These are phyloP conservation scores for Trebouxiophyceae sp. DNA, from an alignment of 163 green algal species.

Conservation along the genomic window DNA sequence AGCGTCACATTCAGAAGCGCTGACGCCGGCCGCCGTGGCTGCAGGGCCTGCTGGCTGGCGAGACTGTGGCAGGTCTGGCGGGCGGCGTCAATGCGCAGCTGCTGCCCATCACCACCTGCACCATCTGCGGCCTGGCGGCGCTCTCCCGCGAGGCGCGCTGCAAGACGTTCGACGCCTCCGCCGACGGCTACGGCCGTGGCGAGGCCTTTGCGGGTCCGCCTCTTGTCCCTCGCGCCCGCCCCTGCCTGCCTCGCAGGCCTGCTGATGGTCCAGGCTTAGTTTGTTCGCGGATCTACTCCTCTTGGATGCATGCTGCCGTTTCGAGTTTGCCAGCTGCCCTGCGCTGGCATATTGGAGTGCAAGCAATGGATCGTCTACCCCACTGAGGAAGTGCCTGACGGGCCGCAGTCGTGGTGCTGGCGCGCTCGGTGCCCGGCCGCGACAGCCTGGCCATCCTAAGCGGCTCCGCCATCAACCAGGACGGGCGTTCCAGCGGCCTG, in stretches of 20 bases:
- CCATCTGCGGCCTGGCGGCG: conserved; percentile 41
- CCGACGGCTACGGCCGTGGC: conserved; percentile 46
- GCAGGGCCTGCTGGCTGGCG: conserved; percentile 18
- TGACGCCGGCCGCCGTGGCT: too few species aligned
- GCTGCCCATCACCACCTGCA: conserved; percentile 26
- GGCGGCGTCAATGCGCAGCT: conserved; percentile 58
- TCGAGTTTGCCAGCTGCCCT: too few species aligned
- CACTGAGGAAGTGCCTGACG: too few species aligned
- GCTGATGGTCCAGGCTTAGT: too few species aligned
- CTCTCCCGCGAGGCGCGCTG: conserved; percentile 38
- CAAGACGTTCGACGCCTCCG: conserved; percentile 41
- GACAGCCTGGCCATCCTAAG: conserved; percentile 1
- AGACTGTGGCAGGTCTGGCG: conserved; percentile 26
- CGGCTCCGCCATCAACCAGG: conserved; percentile 24
- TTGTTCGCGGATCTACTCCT: too few species aligned
- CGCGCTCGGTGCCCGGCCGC: neutral
- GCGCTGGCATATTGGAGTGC: too few species aligned
- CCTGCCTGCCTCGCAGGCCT: too few species aligned
- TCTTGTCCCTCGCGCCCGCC: too few species aligned
- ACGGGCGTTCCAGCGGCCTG: conserved; percentile 73
- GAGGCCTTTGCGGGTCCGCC: conserved; percentile 20
- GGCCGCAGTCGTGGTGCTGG: neutral
- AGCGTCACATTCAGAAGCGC: too few species aligned
- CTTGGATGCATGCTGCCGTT: too few species aligned
- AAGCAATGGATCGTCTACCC: too few species aligned